Base-by-base conservation (phyloP, 169 alveolate genomes). In the Plasmodium yoelii region DNA sequence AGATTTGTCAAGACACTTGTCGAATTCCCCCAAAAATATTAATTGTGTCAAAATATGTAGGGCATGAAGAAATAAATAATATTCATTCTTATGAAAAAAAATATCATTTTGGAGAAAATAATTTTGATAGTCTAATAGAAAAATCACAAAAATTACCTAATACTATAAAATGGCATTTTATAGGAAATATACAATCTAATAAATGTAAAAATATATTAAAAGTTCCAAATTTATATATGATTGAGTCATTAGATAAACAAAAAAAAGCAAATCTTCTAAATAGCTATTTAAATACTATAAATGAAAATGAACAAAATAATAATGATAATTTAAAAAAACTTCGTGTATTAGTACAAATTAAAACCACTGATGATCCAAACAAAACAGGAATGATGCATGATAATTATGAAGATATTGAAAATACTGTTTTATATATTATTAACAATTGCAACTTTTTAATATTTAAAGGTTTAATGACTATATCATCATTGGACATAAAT, bases 111-210 rank as follows among this genome's bases (percentile, higher is more conserved):
- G 99, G 99, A 10, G 99, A 97, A 92, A 98, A 96, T 72, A 96
- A 95, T 87, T 96, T 97, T 2, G 97, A 97, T 70, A 98, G 97
- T 84, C 82, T 98, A 51, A 80, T 94, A 19, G 95, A 92, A 87
- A 98, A 97, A 93, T 93, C 98, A 53, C 72, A 71, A 5, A 53
- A 68, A 42, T 92, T 97, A 10, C 98, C 98, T 53, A 71, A 88
- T 24, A 97, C 97, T 64, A 97, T 97, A 28, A 94, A 94, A 86
- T 98, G 99, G 99, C 98, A 97, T 91, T 97, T 97, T 88, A 96
- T 97, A 39, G 99, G 99, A 8, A 98, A 97, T 87, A 67, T 98
- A 15, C 98, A 98, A 93, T 93, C 98, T 22, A 97, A 97, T 75
- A 98, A 98, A 92, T 97, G 95, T 8, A 96, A 94, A 64, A 73